Percentiles rank a stretch among this genome's conserved stretches.
Evolutionary conservation across 164 flowering plant genomes (phyloP).

Genomic region (Cinnamomum micranthum): DNA sequence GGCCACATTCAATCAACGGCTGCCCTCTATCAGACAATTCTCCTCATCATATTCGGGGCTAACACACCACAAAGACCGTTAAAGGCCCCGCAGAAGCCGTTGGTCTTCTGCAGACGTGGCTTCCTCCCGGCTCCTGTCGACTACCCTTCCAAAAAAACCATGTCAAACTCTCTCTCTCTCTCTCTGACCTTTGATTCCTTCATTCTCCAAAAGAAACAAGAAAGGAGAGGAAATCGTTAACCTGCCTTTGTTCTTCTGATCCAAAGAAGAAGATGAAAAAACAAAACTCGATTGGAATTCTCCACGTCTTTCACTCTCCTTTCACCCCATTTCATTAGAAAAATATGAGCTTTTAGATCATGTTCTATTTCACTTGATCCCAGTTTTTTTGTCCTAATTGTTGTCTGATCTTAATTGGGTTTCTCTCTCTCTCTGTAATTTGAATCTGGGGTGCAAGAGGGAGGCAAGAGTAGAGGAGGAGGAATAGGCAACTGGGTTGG

Average conservation of each 20-base stretch:
- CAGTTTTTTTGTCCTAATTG: background rate
- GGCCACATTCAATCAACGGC: too few relatives aligned
- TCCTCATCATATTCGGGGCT: too few relatives aligned
- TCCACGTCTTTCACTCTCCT: too few relatives aligned
- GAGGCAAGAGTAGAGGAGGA: background rate
- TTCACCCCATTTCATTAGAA: too few relatives aligned
- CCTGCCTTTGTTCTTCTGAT: too few relatives aligned
- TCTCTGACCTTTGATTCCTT: too few relatives aligned
- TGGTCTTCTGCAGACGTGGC: conserved; percentile 20
- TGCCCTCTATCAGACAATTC: too few relatives aligned
- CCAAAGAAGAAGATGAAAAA: too few relatives aligned
- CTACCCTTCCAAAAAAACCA: background rate
- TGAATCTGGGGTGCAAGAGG: background rate
- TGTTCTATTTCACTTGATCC: conserved; percentile 3
- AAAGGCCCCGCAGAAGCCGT: conserved; percentile 31
- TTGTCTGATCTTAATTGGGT: background rate
- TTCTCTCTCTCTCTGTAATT: background rate
- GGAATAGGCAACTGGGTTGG: background rate
- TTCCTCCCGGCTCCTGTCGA: background rate
- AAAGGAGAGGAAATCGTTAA: too few relatives aligned
- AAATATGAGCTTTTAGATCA: background rate
- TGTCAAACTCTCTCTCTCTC: too few relatives aligned
- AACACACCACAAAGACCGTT: conserved; percentile 4
- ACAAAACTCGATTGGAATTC: too few relatives aligned
- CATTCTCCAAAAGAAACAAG: too few relatives aligned